phyloP scores from a whole-genome alignment of 2,329 filamentous ascomycete species.

The Periconia sp. region DNA sequence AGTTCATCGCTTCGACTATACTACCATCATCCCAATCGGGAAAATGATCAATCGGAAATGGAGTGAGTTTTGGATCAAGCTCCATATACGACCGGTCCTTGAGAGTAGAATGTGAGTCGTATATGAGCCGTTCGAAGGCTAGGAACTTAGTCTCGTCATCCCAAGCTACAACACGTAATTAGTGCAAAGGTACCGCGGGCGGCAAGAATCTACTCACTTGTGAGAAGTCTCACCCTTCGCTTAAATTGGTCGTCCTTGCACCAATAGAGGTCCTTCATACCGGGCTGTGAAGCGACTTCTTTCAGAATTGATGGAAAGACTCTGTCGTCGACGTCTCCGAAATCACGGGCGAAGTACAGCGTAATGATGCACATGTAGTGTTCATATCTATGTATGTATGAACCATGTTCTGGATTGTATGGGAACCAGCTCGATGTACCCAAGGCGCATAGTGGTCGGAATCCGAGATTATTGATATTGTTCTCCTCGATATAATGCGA shows the following conservation, averaged over 20 bases:
- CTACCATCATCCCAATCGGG: not conserved
- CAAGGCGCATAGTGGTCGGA: not conserved
- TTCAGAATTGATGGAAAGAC: not conserved
- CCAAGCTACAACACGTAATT: slow-evolving; percentile 1
- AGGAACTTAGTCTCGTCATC: not conserved
- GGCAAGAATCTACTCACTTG: not conserved
- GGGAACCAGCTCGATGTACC: not conserved
- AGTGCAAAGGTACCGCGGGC: not conserved
- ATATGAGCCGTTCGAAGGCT: not conserved
- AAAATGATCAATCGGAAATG: not conserved
- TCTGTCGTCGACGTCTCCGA: not conserved
- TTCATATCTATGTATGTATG: not conserved
- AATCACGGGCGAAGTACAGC: not conserved
- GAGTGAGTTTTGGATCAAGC: not conserved
- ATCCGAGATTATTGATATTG: not conserved
- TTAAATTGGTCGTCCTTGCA: not conserved
- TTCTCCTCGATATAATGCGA: not conserved
- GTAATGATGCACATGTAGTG: not conserved
- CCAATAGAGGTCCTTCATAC: not conserved
- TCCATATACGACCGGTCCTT: not conserved
- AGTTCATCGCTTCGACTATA: not conserved
- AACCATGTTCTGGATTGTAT: not conserved
- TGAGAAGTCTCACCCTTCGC: not conserved
- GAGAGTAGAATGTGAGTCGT: not conserved
- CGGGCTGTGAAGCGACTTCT: not conserved